Evolutionary conservation across 208 protist species (phyloP).

Genomic region (Crithidia acanthocephali): DNA sequence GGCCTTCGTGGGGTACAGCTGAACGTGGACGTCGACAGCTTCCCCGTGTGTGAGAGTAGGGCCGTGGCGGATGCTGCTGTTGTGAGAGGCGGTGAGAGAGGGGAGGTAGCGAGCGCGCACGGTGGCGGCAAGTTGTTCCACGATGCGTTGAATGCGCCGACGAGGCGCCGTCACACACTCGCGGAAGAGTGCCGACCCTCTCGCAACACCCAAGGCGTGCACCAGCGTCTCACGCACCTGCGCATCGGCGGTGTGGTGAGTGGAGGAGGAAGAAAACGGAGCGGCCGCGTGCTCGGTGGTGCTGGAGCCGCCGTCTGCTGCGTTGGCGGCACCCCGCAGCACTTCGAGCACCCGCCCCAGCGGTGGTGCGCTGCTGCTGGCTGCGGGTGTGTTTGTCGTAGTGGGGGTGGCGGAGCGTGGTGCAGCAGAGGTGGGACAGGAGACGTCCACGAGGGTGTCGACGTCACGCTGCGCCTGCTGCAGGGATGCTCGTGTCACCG

Average conservation of each 20-base stretch:
- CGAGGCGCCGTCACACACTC: conserved; percentile 51
- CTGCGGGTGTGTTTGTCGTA: neutral
- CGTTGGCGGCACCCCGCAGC: neutral
- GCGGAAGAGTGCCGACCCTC: conserved; percentile 52
- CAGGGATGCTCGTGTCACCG: conserved; percentile 42
- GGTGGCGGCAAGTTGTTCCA: conserved; percentile 11
- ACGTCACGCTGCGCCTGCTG: conserved; percentile 44
- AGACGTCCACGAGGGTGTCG: conserved; percentile 20
- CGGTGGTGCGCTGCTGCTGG: neutral
- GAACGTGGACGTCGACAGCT: conserved; percentile 65
- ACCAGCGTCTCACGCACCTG: conserved; percentile 9
- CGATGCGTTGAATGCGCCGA: conserved; percentile 30
- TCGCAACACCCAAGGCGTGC: conserved; percentile 38
- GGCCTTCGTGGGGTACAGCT: conserved; percentile 48
- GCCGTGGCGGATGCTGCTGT: neutral
- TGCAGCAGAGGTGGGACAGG: neutral
- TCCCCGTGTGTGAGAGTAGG: neutral
- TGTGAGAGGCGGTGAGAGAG: neutral
- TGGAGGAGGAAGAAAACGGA: neutral
- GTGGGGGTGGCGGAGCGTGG: neutral
- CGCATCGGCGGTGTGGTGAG: neutral
- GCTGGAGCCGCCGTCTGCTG: neutral
- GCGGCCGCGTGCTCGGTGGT: neutral
- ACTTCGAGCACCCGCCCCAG: conserved; percentile 27
- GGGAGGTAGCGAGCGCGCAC: conserved; percentile 21